phyloP scores from a whole-genome alignment of 192 early-diverging fungal genomes.

The Rhizoclosmatium sp. region DNA sequence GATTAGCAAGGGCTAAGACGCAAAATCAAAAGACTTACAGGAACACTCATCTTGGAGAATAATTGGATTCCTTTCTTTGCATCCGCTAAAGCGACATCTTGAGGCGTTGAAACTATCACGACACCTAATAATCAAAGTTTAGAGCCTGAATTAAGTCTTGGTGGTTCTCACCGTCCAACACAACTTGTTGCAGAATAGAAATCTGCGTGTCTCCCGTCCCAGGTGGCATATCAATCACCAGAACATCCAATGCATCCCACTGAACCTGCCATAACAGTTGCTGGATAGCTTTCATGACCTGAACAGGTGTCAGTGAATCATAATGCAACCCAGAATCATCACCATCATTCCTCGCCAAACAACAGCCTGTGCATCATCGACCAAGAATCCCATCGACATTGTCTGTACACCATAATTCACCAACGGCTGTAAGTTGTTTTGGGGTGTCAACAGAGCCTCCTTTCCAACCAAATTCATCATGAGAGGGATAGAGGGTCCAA shows the following conservation, averaged over 20 bases:
- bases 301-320: neutral
- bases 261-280: slow-evolving; percentile 85
- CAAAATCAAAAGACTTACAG: slow-evolving; percentile 56
- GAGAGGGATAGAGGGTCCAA: slow-evolving; percentile 86
- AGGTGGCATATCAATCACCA: slow-evolving; percentile 92
- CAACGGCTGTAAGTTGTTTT: slow-evolving; percentile 71
- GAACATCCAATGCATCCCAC: slow-evolving; percentile 77
- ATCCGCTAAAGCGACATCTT: slow-evolving; percentile 87
- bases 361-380: slow-evolving; percentile 74
- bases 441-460: slow-evolving; percentile 68
- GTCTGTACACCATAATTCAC: slow-evolving; percentile 86
- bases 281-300: slow-evolving; percentile 90
- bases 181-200: slow-evolving; percentile 81
- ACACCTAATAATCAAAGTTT: slow-evolving; percentile 58
- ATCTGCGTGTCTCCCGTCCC: slow-evolving; percentile 92
- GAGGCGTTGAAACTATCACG: slow-evolving; percentile 89
- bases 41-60: slow-evolving; percentile 83
- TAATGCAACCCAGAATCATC: neutral
- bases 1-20: neutral
- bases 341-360: slow-evolving; percentile 95
- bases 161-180: slow-evolving; percentile 59
- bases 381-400: slow-evolving; percentile 93
- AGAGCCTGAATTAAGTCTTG: neutral
- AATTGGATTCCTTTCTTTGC: slow-evolving; percentile 80
- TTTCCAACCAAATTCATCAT: slow-evolving; percentile 84